Percentiles rank a stretch among this genome's conserved stretches.
These are phyloP conservation scores for Nissolia schottii DNA, from an alignment of 306 rosid species.

Conservation along the genomic window DNA sequence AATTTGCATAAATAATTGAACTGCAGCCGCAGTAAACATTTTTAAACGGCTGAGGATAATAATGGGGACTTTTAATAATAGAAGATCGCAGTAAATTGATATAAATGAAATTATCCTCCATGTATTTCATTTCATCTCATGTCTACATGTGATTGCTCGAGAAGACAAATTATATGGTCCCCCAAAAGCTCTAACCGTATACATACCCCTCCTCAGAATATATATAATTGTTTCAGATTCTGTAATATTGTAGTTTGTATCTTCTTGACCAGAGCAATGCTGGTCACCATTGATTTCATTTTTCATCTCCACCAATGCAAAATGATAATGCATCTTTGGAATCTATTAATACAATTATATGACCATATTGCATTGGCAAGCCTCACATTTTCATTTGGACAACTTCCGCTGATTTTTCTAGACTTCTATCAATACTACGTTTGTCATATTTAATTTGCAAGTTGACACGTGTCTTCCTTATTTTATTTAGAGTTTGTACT, in stretches of 20 bases:
- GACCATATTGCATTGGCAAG: too few species aligned
- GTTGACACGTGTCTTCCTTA: too few species aligned
- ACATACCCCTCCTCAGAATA: background rate
- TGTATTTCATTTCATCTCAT: background rate
- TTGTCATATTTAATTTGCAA: too few species aligned
- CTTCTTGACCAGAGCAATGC: background rate
- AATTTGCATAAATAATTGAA: background rate
- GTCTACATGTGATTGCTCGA: conserved; percentile 5
- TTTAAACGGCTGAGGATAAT: background rate
- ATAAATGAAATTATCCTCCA: background rate
- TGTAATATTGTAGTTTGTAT: background rate
- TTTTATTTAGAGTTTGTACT: too few species aligned
- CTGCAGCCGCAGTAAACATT: background rate
- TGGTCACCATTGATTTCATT: background rate
- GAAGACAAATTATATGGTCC: conserved; percentile 1
- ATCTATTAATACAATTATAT: background rate
- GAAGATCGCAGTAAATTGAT: background rate
- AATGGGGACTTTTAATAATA: background rate
- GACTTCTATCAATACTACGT: too few species aligned
- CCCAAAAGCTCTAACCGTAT: background rate
- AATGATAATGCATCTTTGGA: background rate
- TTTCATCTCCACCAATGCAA: background rate
- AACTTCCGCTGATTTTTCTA: too few species aligned
- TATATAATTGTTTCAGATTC: background rate
- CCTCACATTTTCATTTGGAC: too few species aligned